These are phyloP conservation scores for Hyphopichia buzzinii DNA, from an alignment of 1,139 yeast genomes.

Conservation along the genomic window DNA sequence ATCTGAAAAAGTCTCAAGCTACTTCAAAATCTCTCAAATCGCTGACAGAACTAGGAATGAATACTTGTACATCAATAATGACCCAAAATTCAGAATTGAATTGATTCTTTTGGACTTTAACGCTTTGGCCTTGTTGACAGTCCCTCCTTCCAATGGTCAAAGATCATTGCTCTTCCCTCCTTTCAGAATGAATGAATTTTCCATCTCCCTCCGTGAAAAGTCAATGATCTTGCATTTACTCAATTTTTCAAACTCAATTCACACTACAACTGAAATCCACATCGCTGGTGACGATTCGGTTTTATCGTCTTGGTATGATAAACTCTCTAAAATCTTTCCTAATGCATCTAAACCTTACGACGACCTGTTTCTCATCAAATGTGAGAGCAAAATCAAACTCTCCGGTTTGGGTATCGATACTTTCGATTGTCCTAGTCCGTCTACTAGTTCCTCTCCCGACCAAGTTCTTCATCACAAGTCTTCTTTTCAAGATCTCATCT, in stretches of 20 bases:
- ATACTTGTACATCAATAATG: conserved; percentile 17
- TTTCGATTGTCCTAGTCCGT: conserved; percentile 3
- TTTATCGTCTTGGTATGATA: conserved; percentile 25
- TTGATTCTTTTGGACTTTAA: conserved; percentile 34
- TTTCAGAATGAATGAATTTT: conserved; percentile 31
- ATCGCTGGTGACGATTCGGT: conserved; percentile 9
- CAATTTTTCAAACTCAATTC: conserved; percentile 16
- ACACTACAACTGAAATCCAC: conserved; percentile 5
- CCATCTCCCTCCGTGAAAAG: conserved; percentile 18
- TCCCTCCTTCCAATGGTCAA: conserved; percentile 14
- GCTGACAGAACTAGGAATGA: conserved; percentile 30
- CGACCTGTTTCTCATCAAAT: conserved; percentile 21
- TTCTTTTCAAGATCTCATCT: conserved; percentile 20
- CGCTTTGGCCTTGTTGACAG: conserved; percentile 38
- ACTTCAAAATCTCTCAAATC: conserved; percentile 37
- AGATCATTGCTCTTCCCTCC: conserved; percentile 45
- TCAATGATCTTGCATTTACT: conserved; percentile 26
- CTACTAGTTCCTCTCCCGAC: neutral
- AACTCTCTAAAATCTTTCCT: conserved; percentile 32
- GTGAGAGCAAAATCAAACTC: conserved; percentile 20
- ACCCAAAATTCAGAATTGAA: conserved; percentile 19
- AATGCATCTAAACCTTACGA: conserved; percentile 22
- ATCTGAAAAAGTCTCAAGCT: conserved; percentile 34
- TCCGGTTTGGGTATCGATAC: conserved; percentile 36
- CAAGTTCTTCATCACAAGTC: conserved; percentile 6